Base-by-base conservation (phyloP, 352 stramenopile genomes). In the Pythium diclinum region DNA sequence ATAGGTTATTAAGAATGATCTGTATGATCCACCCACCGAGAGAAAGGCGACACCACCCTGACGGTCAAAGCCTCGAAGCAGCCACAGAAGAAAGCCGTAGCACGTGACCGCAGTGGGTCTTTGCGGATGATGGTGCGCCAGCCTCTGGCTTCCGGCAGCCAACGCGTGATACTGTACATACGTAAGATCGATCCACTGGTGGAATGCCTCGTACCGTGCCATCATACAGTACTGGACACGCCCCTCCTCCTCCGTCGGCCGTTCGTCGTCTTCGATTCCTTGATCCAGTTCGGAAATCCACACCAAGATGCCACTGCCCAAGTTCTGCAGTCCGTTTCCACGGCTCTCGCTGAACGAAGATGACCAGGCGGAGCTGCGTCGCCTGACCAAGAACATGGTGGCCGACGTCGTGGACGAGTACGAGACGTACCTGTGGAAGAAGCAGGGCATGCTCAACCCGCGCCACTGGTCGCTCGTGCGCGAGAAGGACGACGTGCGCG, bases 391-490 rank as follows among this genome's bases (percentile, higher is more conserved):
- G 11, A 61, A 74, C n/a, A 79, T 85, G 40, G 76, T 89, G 1
- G 59, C 70, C 9, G 83, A 87, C 40, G 79, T 73, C 10, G 53
- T 85, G 5, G 69, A 72, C 3, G 64, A 87, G 63, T 89, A 86
- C 63, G 73, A 83, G 56, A 69, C 73, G 49, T 85, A 78, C 62
- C 71, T 85, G 21, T 68, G 76, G 44, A 63, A 75, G 3, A 65
- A 80, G 54, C 46, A 78, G 54, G 65, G 67, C 64, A 72, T 73
- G 17, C 52, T 88, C 34, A 73, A 87, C 36, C n/a, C 46, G 3
- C 69, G 75, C 38, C 61, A 74, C 21, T 89, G 78, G 81, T 77
- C 83, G 58, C 72, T 78, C 52, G 63, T 82, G 32, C 85, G 84
- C 28, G 69, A 81, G 11, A 72, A 83, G 23, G 70, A 81, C 9